Percentiles rank a stretch among this genome's conserved stretches.
Evolutionary conservation across 164 flowering plant species (phyloP).

Genomic region (Vitis labrusca): DNA sequence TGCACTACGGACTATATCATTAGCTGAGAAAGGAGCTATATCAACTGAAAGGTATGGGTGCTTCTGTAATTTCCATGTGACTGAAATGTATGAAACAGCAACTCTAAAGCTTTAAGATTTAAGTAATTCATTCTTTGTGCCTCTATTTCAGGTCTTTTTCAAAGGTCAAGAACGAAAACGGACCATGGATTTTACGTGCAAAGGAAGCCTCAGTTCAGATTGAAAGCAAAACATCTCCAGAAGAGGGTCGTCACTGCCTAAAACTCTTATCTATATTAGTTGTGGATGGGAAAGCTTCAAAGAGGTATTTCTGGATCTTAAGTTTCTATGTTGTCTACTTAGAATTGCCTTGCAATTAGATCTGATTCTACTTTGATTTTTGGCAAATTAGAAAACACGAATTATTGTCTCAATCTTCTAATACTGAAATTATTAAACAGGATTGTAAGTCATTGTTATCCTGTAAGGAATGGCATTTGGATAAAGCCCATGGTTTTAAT

Average conservation of each 20-base stretch:
- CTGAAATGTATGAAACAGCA: not conserved
- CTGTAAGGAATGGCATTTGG: constrained; percentile 71
- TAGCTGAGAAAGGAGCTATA: constrained; percentile 37
- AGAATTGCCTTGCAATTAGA: too few relatives aligned
- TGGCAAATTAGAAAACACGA: too few relatives aligned
- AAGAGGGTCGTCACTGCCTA: constrained; percentile 52
- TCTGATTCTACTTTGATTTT: not conserved
- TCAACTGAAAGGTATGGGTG: constrained; percentile 46
- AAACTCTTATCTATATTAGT: constrained; percentile 87
- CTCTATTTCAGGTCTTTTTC: constrained; percentile 29
- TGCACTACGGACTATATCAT: constrained; percentile 49
- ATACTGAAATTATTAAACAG: constrained; percentile 34
- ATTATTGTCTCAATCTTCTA: constrained; percentile 6
- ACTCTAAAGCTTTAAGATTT: too few relatives aligned
- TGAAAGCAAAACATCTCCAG: constrained; percentile 42
- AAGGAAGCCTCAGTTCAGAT: constrained; percentile 63
- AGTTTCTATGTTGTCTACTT: not conserved
- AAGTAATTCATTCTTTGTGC: not conserved
- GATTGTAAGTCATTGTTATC: constrained; percentile 80
- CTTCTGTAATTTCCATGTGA: not conserved
- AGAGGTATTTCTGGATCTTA: not conserved
- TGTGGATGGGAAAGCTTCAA: constrained; percentile 96
- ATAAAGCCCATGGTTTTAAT: constrained; percentile 90
- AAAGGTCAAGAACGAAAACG: constrained; percentile 69
- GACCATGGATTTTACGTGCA: constrained; percentile 92